A percentile compares a stretch with the other conserved stretches of the same genome.
These are phyloP conservation scores for Pyrenophora seminiperda DNA, from an alignment of 2,329 filamentous ascomycete genomes.

Conservation along the genomic window DNA sequence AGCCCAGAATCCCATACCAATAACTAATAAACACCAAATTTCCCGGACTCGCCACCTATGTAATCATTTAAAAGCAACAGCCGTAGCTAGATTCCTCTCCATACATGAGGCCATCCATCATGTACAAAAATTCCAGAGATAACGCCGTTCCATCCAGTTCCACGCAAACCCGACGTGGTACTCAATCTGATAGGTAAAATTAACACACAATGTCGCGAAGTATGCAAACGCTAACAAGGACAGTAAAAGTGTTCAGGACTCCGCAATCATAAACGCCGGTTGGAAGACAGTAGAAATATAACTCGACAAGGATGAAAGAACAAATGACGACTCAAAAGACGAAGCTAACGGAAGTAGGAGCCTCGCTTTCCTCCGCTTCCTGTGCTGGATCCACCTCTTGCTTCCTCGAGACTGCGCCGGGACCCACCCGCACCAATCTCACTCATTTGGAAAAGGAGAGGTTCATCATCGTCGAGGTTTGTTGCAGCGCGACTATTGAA, in stretches of 20 bases:
- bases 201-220: not conserved
- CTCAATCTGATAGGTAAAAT: slow-evolving; percentile 14
- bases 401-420: slow-evolving; percentile 47
- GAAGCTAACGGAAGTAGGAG: slow-evolving; percentile 22
- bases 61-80: not conserved
- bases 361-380: slow-evolving; percentile 36
- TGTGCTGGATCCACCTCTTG: slow-evolving; percentile 36
- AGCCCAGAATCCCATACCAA: too few species aligned
- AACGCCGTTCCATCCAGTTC: slow-evolving; percentile 15
- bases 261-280: not conserved
- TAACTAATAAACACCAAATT: too few species aligned
- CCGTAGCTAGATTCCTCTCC: not conserved
- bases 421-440: slow-evolving; percentile 62
- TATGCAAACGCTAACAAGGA: not conserved
- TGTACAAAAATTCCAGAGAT: not conserved
- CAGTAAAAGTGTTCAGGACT: not conserved
- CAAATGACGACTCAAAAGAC: not conserved
- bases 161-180: slow-evolving; percentile 4
- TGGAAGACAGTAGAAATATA: not conserved
- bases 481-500: slow-evolving; percentile 50
- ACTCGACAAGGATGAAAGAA: slow-evolving; percentile 1
- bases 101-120: slow-evolving; percentile 6
- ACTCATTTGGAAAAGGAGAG: slow-evolving; percentile 73
- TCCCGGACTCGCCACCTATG: too few species aligned
- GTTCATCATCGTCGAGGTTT: slow-evolving; percentile 66